Percentiles rank a stretch among this genome's conserved stretches.
phyloP scores from a whole-genome alignment of 2,329 filamentous ascomycete species.

The Arthrobotrys entomopaga region DNA sequence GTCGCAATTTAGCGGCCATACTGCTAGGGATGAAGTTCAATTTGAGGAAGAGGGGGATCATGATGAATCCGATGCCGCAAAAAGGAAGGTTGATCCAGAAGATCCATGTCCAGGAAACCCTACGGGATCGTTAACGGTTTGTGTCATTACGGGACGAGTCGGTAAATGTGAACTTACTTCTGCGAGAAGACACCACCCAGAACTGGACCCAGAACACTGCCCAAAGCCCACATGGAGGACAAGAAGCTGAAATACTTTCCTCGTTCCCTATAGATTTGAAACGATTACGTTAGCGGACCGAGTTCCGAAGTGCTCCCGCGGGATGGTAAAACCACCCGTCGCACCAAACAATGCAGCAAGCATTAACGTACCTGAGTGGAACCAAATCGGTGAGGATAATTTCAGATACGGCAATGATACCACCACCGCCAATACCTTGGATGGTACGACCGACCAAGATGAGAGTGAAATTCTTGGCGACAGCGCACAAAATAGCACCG shows the following conservation, averaged over 20 bases:
- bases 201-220: conserved; percentile 67
- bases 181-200: conserved; percentile 69
- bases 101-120: conserved; percentile 70
- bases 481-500: conserved; percentile 62
- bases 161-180: conserved; percentile 57
- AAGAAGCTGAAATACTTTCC: conserved; percentile 64
- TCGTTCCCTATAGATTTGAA: conserved; percentile 60
- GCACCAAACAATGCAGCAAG: no score
- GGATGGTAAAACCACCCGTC: no score
- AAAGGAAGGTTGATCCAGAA: conserved; percentile 74
- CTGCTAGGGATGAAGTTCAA: conserved; percentile 65
- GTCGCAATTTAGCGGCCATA: conserved; percentile 65
- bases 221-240: conserved; percentile 68
- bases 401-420: conserved; percentile 65
- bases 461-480: conserved; percentile 62
- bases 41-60: conserved; percentile 68
- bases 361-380: conserved; percentile 63
- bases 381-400: conserved; percentile 66
- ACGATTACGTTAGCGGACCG: background rate
- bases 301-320: no score
- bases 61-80: conserved; percentile 65
- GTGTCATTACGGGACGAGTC: background rate
- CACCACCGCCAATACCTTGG: conserved; percentile 68
- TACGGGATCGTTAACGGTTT: conserved; percentile 15
- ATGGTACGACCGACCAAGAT: conserved; percentile 63